A percentile compares a stretch with the other conserved stretches of the same genome.
Conservation (phyloP, 495 filamentous ascomycete species). For the Lepraria neglecta region DNA sequence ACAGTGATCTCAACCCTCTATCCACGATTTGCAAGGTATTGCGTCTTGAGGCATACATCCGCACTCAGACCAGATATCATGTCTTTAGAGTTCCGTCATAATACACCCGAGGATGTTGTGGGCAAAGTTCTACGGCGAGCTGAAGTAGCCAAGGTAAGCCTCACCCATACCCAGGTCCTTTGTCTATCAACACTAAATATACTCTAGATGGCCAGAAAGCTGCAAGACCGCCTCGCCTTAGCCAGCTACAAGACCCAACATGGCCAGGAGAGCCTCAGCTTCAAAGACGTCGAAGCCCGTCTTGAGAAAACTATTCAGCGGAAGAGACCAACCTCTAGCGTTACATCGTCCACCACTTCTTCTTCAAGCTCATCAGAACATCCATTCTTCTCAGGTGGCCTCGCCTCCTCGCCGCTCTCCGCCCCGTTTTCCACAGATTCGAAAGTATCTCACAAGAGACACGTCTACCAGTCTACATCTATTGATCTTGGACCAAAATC, state of each 20-base stretch:
- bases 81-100: constrained; percentile 29
- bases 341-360: constrained; percentile 70
- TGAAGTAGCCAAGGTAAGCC: constrained; percentile 74
- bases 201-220: constrained; percentile 73
- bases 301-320: constrained; percentile 66
- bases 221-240: constrained; percentile 88
- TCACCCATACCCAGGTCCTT: neutral
- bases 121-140: constrained; percentile 64
- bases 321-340: constrained; percentile 53
- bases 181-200: neutral
- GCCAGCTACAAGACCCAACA: constrained; percentile 95
- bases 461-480: constrained; percentile 40
- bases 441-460: constrained; percentile 50
- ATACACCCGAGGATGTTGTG: constrained; percentile 57
- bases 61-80: constrained; percentile 23
- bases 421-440: constrained; percentile 62
- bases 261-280: constrained; percentile 72
- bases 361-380: constrained; percentile 62
- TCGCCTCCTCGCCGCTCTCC: constrained; percentile 60
- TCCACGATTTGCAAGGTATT: neutral
- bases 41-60: neutral
- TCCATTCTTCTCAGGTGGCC: constrained; percentile 48
- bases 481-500: constrained; percentile 40
- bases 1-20: neutral
- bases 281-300: constrained; percentile 67